phyloP scores from a whole-genome alignment of 305 asterid species.

The Ilex paraguariensis region DNA sequence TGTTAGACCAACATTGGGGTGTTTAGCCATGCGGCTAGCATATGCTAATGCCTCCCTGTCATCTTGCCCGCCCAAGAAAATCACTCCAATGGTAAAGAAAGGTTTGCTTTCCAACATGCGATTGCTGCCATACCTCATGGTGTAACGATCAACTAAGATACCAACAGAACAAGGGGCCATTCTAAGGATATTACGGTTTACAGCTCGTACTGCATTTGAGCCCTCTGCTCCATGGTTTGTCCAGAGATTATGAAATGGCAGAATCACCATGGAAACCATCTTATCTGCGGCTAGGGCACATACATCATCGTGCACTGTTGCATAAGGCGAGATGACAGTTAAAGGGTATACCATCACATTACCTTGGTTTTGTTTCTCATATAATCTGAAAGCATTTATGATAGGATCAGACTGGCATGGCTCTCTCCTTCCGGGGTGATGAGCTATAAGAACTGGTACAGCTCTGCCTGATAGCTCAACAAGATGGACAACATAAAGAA shows the following conservation, averaged over 20 bases:
- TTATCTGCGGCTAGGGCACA: conserved; percentile 36
- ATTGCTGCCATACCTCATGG: neutral
- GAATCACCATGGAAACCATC: conserved; percentile 27
- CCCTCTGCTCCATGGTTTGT: conserved; percentile 8
- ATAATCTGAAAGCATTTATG: conserved; percentile 31
- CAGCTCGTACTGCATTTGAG: conserved; percentile 17
- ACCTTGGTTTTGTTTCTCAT: conserved; percentile 27
- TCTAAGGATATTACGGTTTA: conserved; percentile 27
- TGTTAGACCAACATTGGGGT: conserved; percentile 23
- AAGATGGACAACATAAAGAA: conserved; percentile 34
- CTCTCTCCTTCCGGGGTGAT: conserved; percentile 17
- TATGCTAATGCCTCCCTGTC: conserved; percentile 43
- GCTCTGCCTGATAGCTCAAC: conserved; percentile 31
- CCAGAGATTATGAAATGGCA: conserved; percentile 30
- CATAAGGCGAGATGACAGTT: conserved; percentile 37
- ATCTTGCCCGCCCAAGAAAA: conserved; percentile 42
- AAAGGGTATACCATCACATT: conserved; percentile 26
- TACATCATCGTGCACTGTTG: conserved; percentile 40
- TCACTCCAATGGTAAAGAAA: conserved; percentile 8
- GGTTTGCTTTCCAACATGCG: too few relatives aligned
- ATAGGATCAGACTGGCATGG: conserved; percentile 27
- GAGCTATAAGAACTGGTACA: conserved; percentile 32
- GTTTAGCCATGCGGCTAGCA: conserved; percentile 33
- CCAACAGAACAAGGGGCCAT: conserved; percentile 43
- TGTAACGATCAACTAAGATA: conserved; percentile 31